A percentile compares a stretch with the other conserved stretches of the same genome.
phyloP scores from a whole-genome alignment of 1,139 yeast species.

The Saccharomyces hybrid region DNA sequence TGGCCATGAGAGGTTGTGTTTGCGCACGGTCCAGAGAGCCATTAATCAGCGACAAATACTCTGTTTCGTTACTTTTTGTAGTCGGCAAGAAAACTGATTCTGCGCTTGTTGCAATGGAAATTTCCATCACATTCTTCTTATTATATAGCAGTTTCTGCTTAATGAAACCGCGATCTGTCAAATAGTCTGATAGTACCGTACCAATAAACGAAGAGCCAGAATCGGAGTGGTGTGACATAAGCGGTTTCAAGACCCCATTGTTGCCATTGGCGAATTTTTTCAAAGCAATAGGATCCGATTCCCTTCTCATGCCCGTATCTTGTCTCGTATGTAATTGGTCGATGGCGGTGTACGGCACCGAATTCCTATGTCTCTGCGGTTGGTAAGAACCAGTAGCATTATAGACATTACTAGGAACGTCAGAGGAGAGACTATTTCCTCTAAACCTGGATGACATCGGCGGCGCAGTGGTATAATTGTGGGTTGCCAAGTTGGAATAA shows the following conservation, averaged over 20 bases:
- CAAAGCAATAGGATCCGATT: background rate
- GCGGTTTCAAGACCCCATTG: background rate
- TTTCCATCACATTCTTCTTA: constrained; percentile 9
- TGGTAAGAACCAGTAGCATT: background rate
- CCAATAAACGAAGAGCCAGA: background rate
- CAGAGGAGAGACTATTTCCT: background rate
- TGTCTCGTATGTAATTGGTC: background rate
- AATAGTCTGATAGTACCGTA: constrained; percentile 1
- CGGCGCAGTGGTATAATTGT: background rate
- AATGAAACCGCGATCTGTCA: constrained; percentile 7
- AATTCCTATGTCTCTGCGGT: background rate
- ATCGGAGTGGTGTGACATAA: background rate
- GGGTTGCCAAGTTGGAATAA: background rate
- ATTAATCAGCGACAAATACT: background rate
- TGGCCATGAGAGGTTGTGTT: background rate
- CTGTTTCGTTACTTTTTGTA: constrained; percentile 5
- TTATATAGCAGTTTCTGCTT: constrained; percentile 12
- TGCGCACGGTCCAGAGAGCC: background rate
- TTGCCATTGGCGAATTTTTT: background rate
- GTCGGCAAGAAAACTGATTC: constrained; percentile 25
- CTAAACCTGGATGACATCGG: background rate
- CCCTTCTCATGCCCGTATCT: background rate
- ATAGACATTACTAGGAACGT: background rate
- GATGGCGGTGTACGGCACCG: background rate
- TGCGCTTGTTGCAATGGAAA: constrained; percentile 20